Base-by-base conservation (phyloP, 768 basidiomycete genomes). In the Kwoniella sp. region DNA sequence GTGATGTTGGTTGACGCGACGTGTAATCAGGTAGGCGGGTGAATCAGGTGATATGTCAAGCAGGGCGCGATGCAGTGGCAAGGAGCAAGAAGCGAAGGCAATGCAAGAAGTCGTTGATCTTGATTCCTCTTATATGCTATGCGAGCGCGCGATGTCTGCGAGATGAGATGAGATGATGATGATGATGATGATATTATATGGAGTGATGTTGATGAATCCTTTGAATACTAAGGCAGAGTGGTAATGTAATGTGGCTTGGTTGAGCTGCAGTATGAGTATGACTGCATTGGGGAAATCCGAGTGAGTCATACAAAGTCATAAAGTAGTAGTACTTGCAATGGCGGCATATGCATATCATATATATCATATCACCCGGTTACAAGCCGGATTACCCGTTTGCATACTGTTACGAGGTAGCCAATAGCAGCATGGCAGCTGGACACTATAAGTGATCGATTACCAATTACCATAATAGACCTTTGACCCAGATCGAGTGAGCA, bases 321-420 rank as follows among this genome's bases (percentile, higher is more conserved):
- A n/a, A n/a, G n/a, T n/a, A n/a, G n/a, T n/a, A n/a, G n/a, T n/a
- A n/a, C n/a, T n/a, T n/a, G n/a, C n/a, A n/a, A n/a, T n/a, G n/a
- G 33, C 13, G 33, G 6, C 33, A 33, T 33, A 33, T 6, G 7
- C 33, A 6, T 33, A 33, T 13, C 13, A 6, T 33, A 13, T 33
- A 33, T 13, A 6, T 13, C 7, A 6, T 6, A 33, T 6, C 13
- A 10, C 3, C 40, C 40, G 40, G 40, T 44, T 44, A 44, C 40
- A 44, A 44, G 40, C 40, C 40, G 40, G 40, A 44, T 44, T 44
- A 44, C 40, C 40, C 40, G 40, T 44, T 44, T 33, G 33, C 33
- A 6, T 33, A 33, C 13, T 33, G 33, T 5, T 33, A 6, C 13
- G 33, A 13, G 13, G 13, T 33, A 33, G 33, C 33, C 33, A 33